Evolutionary conservation across 1,139 yeast genomes (phyloP).

Genomic region (Taphrina sp.): DNA sequence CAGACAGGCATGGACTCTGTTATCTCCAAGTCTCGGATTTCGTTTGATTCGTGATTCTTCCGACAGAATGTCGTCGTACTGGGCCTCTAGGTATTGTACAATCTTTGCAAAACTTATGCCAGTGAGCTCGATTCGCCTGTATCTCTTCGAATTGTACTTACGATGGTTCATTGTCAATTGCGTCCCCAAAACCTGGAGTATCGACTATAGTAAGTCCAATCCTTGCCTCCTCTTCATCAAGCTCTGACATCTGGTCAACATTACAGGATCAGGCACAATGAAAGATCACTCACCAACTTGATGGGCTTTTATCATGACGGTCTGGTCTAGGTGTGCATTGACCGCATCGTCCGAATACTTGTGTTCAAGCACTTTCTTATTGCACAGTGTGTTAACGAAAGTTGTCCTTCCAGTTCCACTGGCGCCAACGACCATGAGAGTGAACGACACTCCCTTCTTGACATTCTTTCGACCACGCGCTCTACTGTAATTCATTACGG

Average conservation of each 20-base stretch:
- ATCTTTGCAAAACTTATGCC: constrained; percentile 59
- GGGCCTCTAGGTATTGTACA: constrained; percentile 74
- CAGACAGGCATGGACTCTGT: constrained; percentile 68
- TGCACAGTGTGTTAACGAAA: constrained; percentile 81
- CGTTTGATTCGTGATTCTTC: constrained; percentile 91
- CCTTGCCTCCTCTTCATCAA: constrained; percentile 61
- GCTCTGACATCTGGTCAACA: too few relatives aligned
- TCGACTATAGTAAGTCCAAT: constrained; percentile 81
- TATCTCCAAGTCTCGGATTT: constrained; percentile 70
- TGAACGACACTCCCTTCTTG: constrained; percentile 55
- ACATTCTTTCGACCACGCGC: constrained; percentile 32
- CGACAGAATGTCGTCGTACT: constrained; percentile 84
- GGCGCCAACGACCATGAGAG: constrained; percentile 72
- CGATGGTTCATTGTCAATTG: constrained; percentile 62
- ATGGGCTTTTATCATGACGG: constrained; percentile 51
- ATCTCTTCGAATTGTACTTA: constrained; percentile 4
- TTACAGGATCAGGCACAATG: too few relatives aligned
- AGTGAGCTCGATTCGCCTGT: background rate
- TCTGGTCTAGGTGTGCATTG: constrained; percentile 51
- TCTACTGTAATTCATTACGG: constrained; percentile 21
- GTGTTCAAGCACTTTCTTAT: constrained; percentile 63
- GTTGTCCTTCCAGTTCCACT: constrained; percentile 82
- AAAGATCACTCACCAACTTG: constrained; percentile 20
- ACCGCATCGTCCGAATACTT: constrained; percentile 47
- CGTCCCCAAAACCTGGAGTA: constrained; percentile 93